These are phyloP conservation scores for Boletellus dicymbophilus DNA, from an alignment of 1,284 basidiomycete species.

Conservation along the genomic window DNA sequence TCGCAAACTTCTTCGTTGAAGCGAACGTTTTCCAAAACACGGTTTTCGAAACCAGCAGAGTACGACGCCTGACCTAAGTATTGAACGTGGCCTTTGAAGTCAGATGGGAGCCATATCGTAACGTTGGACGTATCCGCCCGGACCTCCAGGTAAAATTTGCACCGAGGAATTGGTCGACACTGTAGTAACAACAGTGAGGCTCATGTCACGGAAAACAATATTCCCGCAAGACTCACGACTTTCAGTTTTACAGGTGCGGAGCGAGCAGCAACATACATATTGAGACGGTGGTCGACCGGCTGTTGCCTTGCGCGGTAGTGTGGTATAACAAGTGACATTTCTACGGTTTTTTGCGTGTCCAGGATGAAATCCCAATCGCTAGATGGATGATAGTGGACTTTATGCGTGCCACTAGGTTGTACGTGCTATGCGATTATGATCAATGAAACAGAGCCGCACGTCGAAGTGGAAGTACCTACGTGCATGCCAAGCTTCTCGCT, in stretches of 20 bases:
- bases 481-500: conserved; percentile 17
- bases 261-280: conserved; percentile 61
- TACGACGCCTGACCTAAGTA: conserved; percentile 54
- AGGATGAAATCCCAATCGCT: conserved; percentile 66
- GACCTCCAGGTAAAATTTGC: conserved; percentile 67
- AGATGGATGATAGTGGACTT: conserved; percentile 54
- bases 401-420: conserved; percentile 44
- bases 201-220: background rate
- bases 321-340: conserved; percentile 67
- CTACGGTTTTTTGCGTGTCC: conserved; percentile 53
- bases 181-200: conserved; percentile 30
- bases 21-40: conserved; percentile 59
- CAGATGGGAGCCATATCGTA: conserved; percentile 73
- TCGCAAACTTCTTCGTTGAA: conserved; percentile 51
- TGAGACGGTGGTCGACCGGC: conserved; percentile 66
- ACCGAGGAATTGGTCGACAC: conserved; percentile 65
- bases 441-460: conserved; percentile 1
- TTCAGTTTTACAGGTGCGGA: conserved; percentile 61
- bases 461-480: conserved; percentile 8
- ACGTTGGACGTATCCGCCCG: conserved; percentile 61
- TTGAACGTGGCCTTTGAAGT: conserved; percentile 69
- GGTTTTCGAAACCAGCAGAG: conserved; percentile 73
- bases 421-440: conserved; percentile 8
- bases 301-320: conserved; percentile 75
- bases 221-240: conserved; percentile 51